Conservation (phyloP, 352 stramenopile genomes). For the Globisporangium apiculatum region DNA sequence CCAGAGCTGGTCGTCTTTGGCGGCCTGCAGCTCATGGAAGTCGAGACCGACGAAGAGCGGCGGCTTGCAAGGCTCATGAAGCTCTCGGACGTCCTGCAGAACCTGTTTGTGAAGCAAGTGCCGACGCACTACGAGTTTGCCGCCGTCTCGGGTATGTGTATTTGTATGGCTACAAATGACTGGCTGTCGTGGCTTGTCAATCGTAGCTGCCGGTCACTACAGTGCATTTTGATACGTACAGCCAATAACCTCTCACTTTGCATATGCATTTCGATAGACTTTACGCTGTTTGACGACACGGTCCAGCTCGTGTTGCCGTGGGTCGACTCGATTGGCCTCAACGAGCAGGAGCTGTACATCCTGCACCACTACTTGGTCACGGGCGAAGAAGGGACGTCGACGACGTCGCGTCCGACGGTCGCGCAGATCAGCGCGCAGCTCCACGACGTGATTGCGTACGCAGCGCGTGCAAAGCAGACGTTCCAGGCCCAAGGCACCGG, state of each 20-base stretch:
- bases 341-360: constrained; percentile 82
- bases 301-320: constrained; percentile 70
- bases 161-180: not conserved
- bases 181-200: no score
- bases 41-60: constrained; percentile 54
- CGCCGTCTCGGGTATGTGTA: constrained; percentile 45
- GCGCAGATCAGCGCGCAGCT: constrained; percentile 68
- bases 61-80: constrained; percentile 48
- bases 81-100: constrained; percentile 64
- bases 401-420: constrained; percentile 65
- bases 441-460: constrained; percentile 60
- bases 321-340: constrained; percentile 75
- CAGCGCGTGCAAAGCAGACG: constrained; percentile 31
- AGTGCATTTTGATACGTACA: not conserved
- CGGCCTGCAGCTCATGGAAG: constrained; percentile 79
- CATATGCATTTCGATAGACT: constrained; percentile 26
- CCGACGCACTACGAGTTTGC: constrained; percentile 81
- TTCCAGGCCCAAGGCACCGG: constrained; percentile 26
- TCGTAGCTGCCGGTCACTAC: no score
- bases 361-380: constrained; percentile 78
- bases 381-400: constrained; percentile 60
- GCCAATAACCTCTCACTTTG: no score
- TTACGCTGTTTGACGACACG: constrained; percentile 77
- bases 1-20: constrained; percentile 77
- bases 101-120: constrained; percentile 49